Base-by-base conservation (phyloP, 805 yeast genomes). In the Ogataea siamensis region DNA sequence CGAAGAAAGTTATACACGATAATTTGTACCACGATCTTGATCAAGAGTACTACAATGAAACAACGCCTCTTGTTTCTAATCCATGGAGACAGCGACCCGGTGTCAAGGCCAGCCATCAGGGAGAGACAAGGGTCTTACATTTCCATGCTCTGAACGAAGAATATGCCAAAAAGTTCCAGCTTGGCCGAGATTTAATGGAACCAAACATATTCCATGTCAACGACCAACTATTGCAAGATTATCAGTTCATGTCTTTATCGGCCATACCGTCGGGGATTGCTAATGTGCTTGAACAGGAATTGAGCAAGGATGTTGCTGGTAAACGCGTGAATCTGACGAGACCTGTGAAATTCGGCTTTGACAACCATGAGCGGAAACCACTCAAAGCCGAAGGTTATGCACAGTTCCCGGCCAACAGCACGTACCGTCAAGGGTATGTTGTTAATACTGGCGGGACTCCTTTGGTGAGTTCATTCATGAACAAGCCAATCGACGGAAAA, bases 391-490 rank as follows among this genome's bases (percentile, higher is more conserved):
- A 43, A 10, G 21, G 32, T 7, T 18, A 21, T 27, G 36, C 45
- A 7, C 29, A 38, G 16, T 53, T 42, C 19, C 63, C 64, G 2
- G 33, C 35, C 6, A 47, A 50, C 22, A 32, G 39, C 9, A 36
- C 18, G 6, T 32, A 47, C 13, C 45, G 66, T 34, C 12, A 25
- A 5, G 66, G 66, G 0, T 35, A 42, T 15, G 47, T 54, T 2
- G 26, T 55, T 2, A 60, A 59, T 33, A 51, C 59, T 6, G 66
- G 66, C 14, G 66, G 64, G 2, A 12, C 54, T 3, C 62, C 66
- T 3, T 15, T 59, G 9, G 34, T 43, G 5, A 39, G 51, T 8
- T 46, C 50, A 15, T 61, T 64, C 62, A 39, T 50, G 17, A 50
- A 55, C 26, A 44, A 46, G 22, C 22, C 34, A 4, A 37, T 53